Evolutionary conservation across 2,329 filamentous ascomycete species (phyloP).

Genomic region (Coleophoma cylindrospora): DNA sequence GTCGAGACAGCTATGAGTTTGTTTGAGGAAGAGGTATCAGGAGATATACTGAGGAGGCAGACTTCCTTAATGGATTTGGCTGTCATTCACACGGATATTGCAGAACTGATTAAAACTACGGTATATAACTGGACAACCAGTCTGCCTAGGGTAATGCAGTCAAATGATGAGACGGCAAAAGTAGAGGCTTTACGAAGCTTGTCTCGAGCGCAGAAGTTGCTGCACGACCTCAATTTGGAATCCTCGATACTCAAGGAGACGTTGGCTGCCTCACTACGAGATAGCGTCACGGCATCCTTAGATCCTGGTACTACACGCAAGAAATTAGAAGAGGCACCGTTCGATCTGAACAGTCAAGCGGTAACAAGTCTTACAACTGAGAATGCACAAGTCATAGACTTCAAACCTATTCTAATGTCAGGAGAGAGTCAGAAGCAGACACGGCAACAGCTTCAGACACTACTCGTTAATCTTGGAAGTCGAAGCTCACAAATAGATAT

Average conservation of each 20-base stretch:
- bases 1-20: slow-evolving; percentile 79
- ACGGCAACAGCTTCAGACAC: slow-evolving; percentile 47
- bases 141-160: slow-evolving; percentile 77
- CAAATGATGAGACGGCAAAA: slow-evolving; percentile 75
- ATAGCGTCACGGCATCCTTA: slow-evolving; percentile 53
- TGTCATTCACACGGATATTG: slow-evolving; percentile 54
- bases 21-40: slow-evolving; percentile 40
- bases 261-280: slow-evolving; percentile 64
- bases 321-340: slow-evolving; percentile 17
- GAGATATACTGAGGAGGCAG: slow-evolving; percentile 12
- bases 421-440: slow-evolving; percentile 64
- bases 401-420: slow-evolving; percentile 56
- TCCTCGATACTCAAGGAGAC: slow-evolving; percentile 63
- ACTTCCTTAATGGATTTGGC: slow-evolving; percentile 58
- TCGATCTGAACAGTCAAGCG: slow-evolving; percentile 23
- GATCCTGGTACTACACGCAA: slow-evolving; percentile 11
- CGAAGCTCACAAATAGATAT: slow-evolving; percentile 56
- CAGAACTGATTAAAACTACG: slow-evolving; percentile 61
- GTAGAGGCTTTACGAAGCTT: slow-evolving; percentile 69
- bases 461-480: slow-evolving; percentile 51
- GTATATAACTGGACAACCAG: slow-evolving; percentile 79
- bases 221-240: slow-evolving; percentile 58
- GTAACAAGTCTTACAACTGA: slow-evolving; percentile 18
- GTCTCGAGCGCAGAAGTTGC: slow-evolving; percentile 63
- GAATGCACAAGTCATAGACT: slow-evolving; percentile 28